Percentiles rank a stretch among this genome's conserved stretches.
phyloP scores from a whole-genome alignment of 179 eudicot genomes.

The Spergularia azorica region DNA sequence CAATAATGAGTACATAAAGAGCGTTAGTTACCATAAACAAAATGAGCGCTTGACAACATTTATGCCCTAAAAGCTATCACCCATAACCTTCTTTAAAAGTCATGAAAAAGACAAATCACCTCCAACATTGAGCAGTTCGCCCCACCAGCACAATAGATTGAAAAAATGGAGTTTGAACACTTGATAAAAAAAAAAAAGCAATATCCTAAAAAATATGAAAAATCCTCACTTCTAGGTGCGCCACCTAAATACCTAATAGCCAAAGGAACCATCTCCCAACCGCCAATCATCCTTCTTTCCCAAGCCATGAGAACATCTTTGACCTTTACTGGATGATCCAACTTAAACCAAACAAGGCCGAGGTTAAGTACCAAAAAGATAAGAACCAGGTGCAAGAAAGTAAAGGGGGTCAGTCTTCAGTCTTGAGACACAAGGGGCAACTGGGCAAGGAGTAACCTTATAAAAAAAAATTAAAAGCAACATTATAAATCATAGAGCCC shows the following conservation, averaged over 20 bases:
- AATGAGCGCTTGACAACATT: neutral
- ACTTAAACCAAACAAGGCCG: too few species aligned
- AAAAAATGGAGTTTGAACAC: too few species aligned
- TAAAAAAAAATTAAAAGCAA: neutral
- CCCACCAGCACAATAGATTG: too few species aligned
- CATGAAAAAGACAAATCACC: too few species aligned
- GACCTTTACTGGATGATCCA: too few species aligned
- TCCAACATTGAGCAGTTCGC: too few species aligned
- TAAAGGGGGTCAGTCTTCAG: neutral
- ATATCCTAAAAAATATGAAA: too few species aligned
- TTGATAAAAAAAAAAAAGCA: too few species aligned
- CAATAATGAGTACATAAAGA: neutral
- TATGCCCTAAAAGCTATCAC: neutral
- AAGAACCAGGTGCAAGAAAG: neutral
- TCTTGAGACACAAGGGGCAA: neutral
- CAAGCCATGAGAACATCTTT: neutral
- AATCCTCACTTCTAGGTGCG: neutral
- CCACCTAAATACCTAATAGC: neutral
- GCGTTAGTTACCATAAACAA: neutral
- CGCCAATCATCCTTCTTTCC: neutral
- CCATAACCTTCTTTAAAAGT: too few species aligned
- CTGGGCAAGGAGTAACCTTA: neutral
- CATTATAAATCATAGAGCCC: neutral
- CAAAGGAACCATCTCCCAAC: neutral
- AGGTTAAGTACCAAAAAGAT: neutral